These are phyloP conservation scores for Schizothecium vesticola DNA, from an alignment of 495 filamentous ascomycete species.

Conservation along the genomic window DNA sequence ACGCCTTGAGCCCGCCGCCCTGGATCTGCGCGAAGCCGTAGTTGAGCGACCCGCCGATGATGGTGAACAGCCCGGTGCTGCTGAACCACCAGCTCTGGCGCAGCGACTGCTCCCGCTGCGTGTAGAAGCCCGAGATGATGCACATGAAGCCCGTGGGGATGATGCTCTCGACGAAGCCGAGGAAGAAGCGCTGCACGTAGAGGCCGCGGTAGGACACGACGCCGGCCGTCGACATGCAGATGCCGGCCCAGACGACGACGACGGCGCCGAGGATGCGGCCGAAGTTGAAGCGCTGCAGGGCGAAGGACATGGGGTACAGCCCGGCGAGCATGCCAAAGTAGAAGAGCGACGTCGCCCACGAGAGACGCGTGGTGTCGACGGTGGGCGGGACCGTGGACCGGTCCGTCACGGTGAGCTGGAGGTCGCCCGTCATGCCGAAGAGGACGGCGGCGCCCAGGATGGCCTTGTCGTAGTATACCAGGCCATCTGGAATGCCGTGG, in stretches of 20 bases:
- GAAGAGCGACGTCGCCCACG: slow-evolving; percentile 73
- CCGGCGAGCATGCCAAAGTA: slow-evolving; percentile 76
- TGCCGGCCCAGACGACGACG: slow-evolving; percentile 61
- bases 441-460: slow-evolving; percentile 67
- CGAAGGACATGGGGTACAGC: slow-evolving; percentile 65
- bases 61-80: slow-evolving; percentile 52
- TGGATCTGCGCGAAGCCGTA: slow-evolving; percentile 57
- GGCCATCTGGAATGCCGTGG: slow-evolving; percentile 41
- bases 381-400: slow-evolving; percentile 47
- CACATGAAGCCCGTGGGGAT: slow-evolving; percentile 46
- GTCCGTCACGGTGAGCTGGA: slow-evolving; percentile 47
- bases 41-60: slow-evolving; percentile 44
- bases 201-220: slow-evolving; percentile 59
- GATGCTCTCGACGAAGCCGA: slow-evolving; percentile 56
- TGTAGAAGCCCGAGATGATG: slow-evolving; percentile 54
- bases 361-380: slow-evolving; percentile 57
- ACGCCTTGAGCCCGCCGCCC: slow-evolving; percentile 44
- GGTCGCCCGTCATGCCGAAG: slow-evolving; percentile 70
- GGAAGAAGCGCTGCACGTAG: slow-evolving; percentile 61
- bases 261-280: slow-evolving; percentile 57
- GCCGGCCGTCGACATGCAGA: slow-evolving; percentile 63
- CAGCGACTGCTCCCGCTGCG: slow-evolving; percentile 47
- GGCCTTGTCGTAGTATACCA: slow-evolving; percentile 77
- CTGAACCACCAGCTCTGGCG: slow-evolving; percentile 28
- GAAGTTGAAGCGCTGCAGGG: slow-evolving; percentile 59